Percentiles rank a stretch among this genome's conserved stretches.
These are phyloP conservation scores for Eutrema heterophyllum DNA, from an alignment of 345 rosid species.

Conservation along the genomic window DNA sequence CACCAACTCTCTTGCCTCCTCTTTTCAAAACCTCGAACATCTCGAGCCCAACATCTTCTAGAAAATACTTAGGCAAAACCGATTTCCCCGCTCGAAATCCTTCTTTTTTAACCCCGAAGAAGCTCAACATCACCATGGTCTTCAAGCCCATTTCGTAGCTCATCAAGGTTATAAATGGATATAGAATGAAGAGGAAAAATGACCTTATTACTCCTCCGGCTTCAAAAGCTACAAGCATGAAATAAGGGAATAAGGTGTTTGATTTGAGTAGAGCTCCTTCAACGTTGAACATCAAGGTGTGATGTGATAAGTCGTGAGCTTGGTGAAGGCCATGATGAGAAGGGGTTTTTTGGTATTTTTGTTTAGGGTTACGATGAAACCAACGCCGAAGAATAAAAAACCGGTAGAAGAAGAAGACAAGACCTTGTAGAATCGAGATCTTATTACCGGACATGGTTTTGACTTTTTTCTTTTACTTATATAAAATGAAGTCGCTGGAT, in stretches of 20 bases:
- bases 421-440: constrained; percentile 33
- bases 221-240: constrained; percentile 71
- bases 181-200: constrained; percentile 39
- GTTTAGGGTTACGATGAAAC: constrained; percentile 32
- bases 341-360: constrained; percentile 37
- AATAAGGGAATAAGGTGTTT: constrained; percentile 48
- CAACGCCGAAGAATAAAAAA: constrained; percentile 34
- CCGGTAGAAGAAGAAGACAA: constrained; percentile 44
- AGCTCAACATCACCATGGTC: constrained; percentile 46
- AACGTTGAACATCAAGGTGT: constrained; percentile 44
- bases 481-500: not conserved
- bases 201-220: constrained; percentile 55
- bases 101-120: constrained; percentile 41
- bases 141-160: constrained; percentile 38
- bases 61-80: constrained; percentile 56
- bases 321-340: constrained; percentile 33
- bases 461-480: not conserved
- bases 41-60: constrained; percentile 54
- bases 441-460: constrained; percentile 33
- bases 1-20: constrained; percentile 35
- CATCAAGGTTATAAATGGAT: constrained; percentile 41
- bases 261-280: constrained; percentile 51
- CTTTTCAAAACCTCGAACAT: constrained; percentile 47
- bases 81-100: constrained; percentile 38
- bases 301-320: constrained; percentile 37